Percentiles rank a stretch among this genome's conserved stretches.
Conservation (phyloP, 305 asterid species). For the Petunia hybrid region DNA sequence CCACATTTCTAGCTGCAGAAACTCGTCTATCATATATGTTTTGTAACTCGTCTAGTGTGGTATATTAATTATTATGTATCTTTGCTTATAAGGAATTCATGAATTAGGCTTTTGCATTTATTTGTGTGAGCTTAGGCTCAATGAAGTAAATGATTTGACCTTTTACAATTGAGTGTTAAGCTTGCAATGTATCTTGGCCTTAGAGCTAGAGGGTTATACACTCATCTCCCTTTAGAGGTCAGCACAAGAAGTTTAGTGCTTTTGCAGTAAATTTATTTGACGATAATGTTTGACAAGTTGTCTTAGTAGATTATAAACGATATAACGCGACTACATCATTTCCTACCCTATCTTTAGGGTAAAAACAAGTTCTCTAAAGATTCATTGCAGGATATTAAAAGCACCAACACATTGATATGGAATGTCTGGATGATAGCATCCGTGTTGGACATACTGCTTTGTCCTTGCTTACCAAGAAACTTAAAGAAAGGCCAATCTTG, state of each 20-base stretch:
- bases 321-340: neutral
- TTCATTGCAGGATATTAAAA: neutral
- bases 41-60: slow-evolving; percentile 7
- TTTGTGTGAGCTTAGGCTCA: neutral
- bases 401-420: neutral
- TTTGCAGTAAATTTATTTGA: neutral
- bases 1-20: slow-evolving; percentile 4
- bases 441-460: neutral
- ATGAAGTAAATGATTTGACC: slow-evolving; percentile 18
- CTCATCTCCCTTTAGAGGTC: neutral
- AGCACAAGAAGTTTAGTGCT: neutral
- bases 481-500: neutral
- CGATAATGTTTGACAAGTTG: slow-evolving; percentile 15
- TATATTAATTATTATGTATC: neutral
- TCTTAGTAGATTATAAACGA: neutral
- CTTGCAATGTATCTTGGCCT: slow-evolving; percentile 12
- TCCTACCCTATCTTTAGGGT: neutral
- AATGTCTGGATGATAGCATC: neutral
- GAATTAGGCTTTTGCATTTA: slow-evolving; percentile 22
- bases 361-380: neutral
- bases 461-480: neutral
- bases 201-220: slow-evolving; percentile 10
- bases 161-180: neutral
- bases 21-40: neutral
- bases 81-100: neutral